phyloP scores from a whole-genome alignment of 139 green algal species.

The Tetradesmus lagerheimii region DNA sequence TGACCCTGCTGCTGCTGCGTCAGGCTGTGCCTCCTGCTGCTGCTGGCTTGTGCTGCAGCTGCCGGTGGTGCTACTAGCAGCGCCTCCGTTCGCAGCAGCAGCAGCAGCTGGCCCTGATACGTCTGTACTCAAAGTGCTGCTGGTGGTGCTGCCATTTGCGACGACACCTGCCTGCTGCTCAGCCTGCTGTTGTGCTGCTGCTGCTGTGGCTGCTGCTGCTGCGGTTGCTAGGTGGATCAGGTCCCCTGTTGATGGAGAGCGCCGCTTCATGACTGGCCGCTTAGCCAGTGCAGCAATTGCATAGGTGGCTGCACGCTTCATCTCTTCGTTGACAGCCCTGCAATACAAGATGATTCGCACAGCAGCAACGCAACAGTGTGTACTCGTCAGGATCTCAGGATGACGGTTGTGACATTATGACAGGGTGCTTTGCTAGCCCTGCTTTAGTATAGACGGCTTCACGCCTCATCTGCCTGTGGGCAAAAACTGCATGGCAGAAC shows the following conservation, averaged over 20 bases:
- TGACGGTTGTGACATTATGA: no score
- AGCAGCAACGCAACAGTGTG: background rate
- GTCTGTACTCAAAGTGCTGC: background rate
- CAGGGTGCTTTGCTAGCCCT: no score
- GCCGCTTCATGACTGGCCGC: slow-evolving; percentile 28
- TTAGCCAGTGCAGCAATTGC: slow-evolving; percentile 58
- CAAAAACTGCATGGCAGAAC: no score
- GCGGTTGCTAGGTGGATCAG: slow-evolving; percentile 17
- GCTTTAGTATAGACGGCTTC: no score
- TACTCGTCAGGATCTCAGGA: no score
- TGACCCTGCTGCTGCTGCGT: background rate
- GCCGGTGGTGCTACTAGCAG: background rate
- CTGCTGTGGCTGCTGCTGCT: slow-evolving; percentile 8
- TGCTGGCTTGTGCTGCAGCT: slow-evolving; percentile 7
- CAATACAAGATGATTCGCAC: background rate
- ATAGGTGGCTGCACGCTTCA: slow-evolving; percentile 63
- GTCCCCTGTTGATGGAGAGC: slow-evolving; percentile 29
- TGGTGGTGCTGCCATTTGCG: background rate
- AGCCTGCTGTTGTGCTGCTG: slow-evolving; percentile 20
- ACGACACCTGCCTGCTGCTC: background rate
- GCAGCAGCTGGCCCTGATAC: background rate
- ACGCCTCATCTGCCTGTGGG: no score
- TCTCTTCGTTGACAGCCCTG: slow-evolving; percentile 61
- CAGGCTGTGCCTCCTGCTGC: background rate
- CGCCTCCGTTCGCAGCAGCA: background rate